Evolutionary conservation across 495 filamentous ascomycete species (phyloP).

Genomic region (Aspergillus bertholletiae): DNA sequence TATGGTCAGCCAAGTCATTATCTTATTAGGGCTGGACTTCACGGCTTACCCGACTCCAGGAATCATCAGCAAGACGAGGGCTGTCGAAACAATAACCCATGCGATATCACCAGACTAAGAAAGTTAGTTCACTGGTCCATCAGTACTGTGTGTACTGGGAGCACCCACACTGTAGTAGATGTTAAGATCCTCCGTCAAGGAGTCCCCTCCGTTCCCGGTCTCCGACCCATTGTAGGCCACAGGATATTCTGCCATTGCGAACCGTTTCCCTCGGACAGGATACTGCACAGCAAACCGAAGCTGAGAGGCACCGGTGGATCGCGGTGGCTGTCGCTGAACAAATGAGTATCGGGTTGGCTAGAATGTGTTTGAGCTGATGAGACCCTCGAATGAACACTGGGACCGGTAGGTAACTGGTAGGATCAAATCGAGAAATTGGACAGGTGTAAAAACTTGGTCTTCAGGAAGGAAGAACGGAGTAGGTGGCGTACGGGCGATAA

Average conservation of each 20-base stretch:
- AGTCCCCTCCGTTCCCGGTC: conserved; percentile 66
- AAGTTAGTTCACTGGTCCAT: neutral
- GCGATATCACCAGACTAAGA: conserved; percentile 80
- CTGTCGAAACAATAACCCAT: conserved; percentile 85
- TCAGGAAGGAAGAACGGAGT: conserved; percentile 3
- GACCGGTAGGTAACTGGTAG: neutral
- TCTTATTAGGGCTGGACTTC: conserved; percentile 1
- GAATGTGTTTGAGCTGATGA: neutral
- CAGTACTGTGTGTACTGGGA: neutral
- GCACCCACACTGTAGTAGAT: conserved; percentile 71
- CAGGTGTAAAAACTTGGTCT: neutral
- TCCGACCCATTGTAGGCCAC: conserved; percentile 62
- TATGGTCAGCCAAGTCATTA: neutral
- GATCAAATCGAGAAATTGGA: neutral
- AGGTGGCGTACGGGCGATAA: conserved; percentile 5
- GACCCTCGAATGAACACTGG: neutral
- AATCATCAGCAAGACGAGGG: conserved; percentile 95
- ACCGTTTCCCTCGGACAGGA: neutral
- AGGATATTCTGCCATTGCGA: conserved; percentile 35
- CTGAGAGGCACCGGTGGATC: neutral
- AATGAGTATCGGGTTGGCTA: neutral
- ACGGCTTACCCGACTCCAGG: conserved; percentile 81
- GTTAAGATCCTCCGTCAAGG: conserved; percentile 71
- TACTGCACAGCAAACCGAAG: neutral
- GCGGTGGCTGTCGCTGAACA: neutral